phyloP scores from a whole-genome alignment of 768 basidiomycete species.

The Erythrobasidium yunnanense region DNA sequence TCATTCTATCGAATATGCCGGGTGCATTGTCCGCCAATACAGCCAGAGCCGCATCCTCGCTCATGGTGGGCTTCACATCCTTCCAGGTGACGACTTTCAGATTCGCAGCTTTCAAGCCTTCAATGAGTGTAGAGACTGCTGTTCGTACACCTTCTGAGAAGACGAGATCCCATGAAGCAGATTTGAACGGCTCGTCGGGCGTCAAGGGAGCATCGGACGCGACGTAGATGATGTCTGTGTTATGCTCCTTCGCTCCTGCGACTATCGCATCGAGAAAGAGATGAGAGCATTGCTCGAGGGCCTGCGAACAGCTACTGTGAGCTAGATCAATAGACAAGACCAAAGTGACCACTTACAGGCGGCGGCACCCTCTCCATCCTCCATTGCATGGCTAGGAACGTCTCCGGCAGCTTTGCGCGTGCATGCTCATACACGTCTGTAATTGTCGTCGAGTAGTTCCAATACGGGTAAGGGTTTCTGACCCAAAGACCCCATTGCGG shows the following conservation, averaged over 20 bases:
- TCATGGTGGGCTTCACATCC: not conserved
- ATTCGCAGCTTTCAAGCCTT: not conserved
- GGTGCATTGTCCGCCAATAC: not conserved
- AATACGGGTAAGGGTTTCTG: not conserved
- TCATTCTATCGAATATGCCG: conserved; percentile 11
- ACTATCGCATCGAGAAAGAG: not conserved
- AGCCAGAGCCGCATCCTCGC: not conserved
- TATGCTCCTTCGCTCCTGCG: not conserved
- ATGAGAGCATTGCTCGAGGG: not conserved
- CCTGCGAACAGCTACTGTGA: not conserved
- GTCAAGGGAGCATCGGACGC: not conserved
- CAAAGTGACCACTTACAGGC: not conserved
- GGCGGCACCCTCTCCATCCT: conserved; percentile 1
- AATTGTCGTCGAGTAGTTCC: conserved; percentile 6
- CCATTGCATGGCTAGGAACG: conserved; percentile 4
- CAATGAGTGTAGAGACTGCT: not conserved
- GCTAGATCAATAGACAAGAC: not conserved
- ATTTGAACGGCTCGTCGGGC: not conserved
- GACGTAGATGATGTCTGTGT: not conserved
- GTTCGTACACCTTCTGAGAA: not conserved
- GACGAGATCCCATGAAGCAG: not conserved
- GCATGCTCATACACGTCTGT: not conserved
- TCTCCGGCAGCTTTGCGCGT: not conserved
- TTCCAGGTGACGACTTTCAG: not conserved
- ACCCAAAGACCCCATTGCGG: conserved; percentile 9